These are phyloP conservation scores for Geum urbanum DNA, from an alignment of 306 rosid species.

Conservation along the genomic window DNA sequence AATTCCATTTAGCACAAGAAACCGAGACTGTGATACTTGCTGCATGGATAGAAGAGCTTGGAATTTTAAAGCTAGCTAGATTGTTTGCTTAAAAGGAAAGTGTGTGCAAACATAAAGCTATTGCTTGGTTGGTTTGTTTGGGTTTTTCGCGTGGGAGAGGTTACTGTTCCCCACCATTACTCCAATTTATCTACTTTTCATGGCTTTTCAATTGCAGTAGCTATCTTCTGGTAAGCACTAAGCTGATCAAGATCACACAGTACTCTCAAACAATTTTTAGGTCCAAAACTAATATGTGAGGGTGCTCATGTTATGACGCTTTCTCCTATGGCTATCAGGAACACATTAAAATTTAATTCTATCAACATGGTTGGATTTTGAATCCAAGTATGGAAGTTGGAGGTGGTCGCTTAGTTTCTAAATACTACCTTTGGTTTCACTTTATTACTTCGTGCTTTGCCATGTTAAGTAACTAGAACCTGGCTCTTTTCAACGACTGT, in stretches of 20 bases:
- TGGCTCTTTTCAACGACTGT: not conserved
- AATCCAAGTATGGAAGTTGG: too few relatives aligned
- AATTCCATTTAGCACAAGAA: slow-evolving; percentile 60
- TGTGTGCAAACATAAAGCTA: slow-evolving; percentile 37
- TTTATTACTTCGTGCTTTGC: not conserved
- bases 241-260: not conserved
- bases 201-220: slow-evolving; percentile 29
- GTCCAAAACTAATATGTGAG: too few relatives aligned
- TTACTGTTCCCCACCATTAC: slow-evolving; percentile 40
- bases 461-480: not conserved
- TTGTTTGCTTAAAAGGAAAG: slow-evolving; percentile 24
- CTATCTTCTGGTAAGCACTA: slow-evolving; percentile 11
- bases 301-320: too few relatives aligned
- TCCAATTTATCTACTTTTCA: slow-evolving; percentile 52
- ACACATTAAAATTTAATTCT: too few relatives aligned
- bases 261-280: too few relatives aligned
- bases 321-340: too few relatives aligned
- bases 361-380: too few relatives aligned
- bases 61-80: slow-evolving; percentile 67
- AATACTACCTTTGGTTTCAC: not conserved
- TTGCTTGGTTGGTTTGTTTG: slow-evolving; percentile 30
- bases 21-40: slow-evolving; percentile 40
- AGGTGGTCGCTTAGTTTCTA: too few relatives aligned
- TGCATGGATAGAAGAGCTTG: slow-evolving; percentile 61
- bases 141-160: slow-evolving; percentile 2